Evolutionary conservation across 2,329 filamentous ascomycete genomes (phyloP), one percentile per base, ranked within the genome.

Genomic region (Remersonia thermophila): DNA sequence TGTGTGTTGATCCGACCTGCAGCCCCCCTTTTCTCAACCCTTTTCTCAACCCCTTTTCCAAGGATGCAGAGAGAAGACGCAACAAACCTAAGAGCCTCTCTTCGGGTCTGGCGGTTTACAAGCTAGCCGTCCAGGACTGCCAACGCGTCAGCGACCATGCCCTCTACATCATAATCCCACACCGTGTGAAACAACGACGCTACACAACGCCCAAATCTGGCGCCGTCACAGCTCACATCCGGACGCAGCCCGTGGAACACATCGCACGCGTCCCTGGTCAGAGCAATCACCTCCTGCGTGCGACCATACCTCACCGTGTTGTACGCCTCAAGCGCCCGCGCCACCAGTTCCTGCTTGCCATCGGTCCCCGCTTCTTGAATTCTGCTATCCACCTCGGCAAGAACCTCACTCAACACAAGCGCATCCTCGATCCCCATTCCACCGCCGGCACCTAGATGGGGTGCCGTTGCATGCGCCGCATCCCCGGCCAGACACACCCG

Each of bases 351-450:
- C 32, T 8, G 11, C 28, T 32, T 37, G n/a, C 30, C 28, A 2
- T 18, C 17, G 4, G n/a, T 20, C 11, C 18, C 20, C 4, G 15
- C 13, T 31, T 13, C 23, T 10, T 27, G 10, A n/a, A 18, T 27
- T n/a, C 6, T 26, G 14, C 32, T 6, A 7, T 25, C 20, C 3
- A 45, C 40, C 15, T n/a, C 34, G 0, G 26, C 40, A 25, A 69
- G 37, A 7, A 66, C 32, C 14, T 51, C 50, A 7, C 57, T 54
- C 32, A 72, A 53, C 2, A 65, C 51, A 26, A 68, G 54, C 4
- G 62, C 63, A 45, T 75, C 71, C 50, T 76, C 71, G 31, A 75
- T 60, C 8, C 68, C 70, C 51, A 68, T 63, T 2, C 70, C 68
- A 1, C 69, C 71, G 2, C 72, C 71, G 0, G 69, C 63, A 2